Evolutionary conservation across 2,329 filamentous ascomycete genomes (phyloP).

Genomic region (Ophiocordyceps camponoti-floridani): DNA sequence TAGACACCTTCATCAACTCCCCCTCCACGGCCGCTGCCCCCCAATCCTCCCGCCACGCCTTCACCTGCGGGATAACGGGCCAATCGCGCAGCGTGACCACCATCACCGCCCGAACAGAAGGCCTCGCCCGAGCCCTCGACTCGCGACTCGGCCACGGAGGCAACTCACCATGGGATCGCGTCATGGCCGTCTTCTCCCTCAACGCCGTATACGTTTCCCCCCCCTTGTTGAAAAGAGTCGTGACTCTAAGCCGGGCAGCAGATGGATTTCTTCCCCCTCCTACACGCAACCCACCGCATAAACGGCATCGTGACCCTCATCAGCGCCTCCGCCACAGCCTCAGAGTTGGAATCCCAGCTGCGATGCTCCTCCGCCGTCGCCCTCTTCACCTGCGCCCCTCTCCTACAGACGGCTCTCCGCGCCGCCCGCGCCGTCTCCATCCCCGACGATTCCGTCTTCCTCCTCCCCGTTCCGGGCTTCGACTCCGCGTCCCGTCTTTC

Average conservation of each 20-base stretch:
- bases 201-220: too few species aligned
- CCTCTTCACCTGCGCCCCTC: slow-evolving; percentile 52
- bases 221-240: too few species aligned
- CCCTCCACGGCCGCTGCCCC: too few species aligned
- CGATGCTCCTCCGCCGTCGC: slow-evolving; percentile 49
- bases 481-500: slow-evolving; percentile 33
- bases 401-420: slow-evolving; percentile 44
- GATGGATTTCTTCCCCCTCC: slow-evolving; percentile 58
- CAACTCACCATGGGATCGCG: too few species aligned
- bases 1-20: too few species aligned
- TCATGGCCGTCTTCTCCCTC: too few species aligned
- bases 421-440: slow-evolving; percentile 48
- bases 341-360: slow-evolving; percentile 55
- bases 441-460: slow-evolving; percentile 44
- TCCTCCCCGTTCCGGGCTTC: slow-evolving; percentile 48
- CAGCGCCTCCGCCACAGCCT: slow-evolving; percentile 46
- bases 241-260: slow-evolving; percentile 16
- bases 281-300: slow-evolving; percentile 57
- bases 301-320: slow-evolving; percentile 59
- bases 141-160: too few species aligned
- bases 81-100: too few species aligned
- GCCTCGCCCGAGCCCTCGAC: too few species aligned
- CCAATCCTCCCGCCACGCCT: too few species aligned
- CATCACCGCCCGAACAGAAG: too few species aligned
- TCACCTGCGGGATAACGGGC: too few species aligned